Evolutionary conservation across 768 basidiomycete genomes (phyloP).

Genomic region (Amanita rimosa): DNA sequence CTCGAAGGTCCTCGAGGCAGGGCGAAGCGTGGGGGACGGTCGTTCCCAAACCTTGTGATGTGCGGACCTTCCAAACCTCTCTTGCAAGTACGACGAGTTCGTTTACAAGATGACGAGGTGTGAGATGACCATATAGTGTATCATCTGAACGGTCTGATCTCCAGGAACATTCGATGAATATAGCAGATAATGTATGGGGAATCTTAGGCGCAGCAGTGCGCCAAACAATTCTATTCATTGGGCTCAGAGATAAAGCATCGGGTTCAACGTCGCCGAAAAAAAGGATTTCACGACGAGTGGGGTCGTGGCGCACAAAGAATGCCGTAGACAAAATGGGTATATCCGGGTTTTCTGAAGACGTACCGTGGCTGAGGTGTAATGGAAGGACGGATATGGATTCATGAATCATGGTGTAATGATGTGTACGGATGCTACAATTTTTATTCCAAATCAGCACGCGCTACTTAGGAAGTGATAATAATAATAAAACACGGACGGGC

Average conservation of each 20-base stretch:
- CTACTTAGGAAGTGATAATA: neutral
- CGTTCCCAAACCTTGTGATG: constrained; percentile 14
- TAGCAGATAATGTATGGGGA: constrained; percentile 50
- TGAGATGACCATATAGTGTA: constrained; percentile 77
- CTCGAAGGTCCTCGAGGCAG: constrained; percentile 31
- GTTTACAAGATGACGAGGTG: constrained; percentile 63
- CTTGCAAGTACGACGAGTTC: constrained; percentile 65
- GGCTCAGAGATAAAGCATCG: constrained; percentile 51
- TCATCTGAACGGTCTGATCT: constrained; percentile 58
- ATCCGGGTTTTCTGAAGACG: constrained; percentile 22
- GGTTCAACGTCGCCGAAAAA: constrained; percentile 96
- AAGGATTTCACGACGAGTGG: constrained; percentile 57
- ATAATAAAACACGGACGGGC: constrained; percentile 40
- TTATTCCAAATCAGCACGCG: neutral
- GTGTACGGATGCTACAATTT: constrained; percentile 31
- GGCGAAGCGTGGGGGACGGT: constrained; percentile 10
- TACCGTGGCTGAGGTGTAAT: constrained; percentile 67
- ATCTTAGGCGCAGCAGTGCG: constrained; percentile 69
- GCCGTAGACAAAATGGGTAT: constrained; percentile 69
- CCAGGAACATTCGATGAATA: constrained; percentile 96
- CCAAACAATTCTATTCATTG: constrained; percentile 69
- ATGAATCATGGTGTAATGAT: constrained; percentile 42
- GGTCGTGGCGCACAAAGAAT: constrained; percentile 71
- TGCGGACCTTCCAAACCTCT: constrained; percentile 40
- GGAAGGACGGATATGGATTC: constrained; percentile 49